These are phyloP conservation scores for Vigna radiata DNA, from an alignment of 306 rosid species.

Conservation along the genomic window DNA sequence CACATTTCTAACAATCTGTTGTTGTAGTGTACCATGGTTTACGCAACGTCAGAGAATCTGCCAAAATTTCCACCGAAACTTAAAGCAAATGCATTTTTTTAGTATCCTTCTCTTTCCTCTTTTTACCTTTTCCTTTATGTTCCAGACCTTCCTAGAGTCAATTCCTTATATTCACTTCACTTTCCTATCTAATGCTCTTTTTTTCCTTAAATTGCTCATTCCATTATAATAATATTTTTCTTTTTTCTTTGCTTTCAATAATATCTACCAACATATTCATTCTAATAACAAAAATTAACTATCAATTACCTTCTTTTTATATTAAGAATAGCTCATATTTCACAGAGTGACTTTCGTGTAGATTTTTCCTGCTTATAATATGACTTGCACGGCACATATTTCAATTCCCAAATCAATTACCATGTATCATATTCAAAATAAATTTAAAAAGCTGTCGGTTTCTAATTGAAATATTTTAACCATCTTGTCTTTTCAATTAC, in stretches of 20 bases:
- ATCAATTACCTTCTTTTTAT: neutral
- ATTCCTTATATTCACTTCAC: neutral
- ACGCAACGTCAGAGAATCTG: constrained; percentile 17
- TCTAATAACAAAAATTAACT: too few relatives aligned
- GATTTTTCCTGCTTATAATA: constrained; percentile 8
- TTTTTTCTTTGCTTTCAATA: too few relatives aligned
- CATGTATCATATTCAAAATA: neutral
- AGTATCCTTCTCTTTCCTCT: constrained; percentile 16
- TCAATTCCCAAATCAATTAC: neutral
- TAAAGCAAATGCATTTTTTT: neutral
- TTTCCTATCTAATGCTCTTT: constrained; percentile 16
- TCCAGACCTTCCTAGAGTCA: neutral
- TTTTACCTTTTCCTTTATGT: neutral
- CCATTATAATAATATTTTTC: neutral
- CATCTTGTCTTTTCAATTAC: neutral
- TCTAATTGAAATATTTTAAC: constrained; percentile 9
- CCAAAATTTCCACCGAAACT: constrained; percentile 28
- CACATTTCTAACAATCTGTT: constrained; percentile 26
- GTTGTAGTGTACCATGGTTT: neutral
- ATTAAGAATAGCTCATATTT: neutral
- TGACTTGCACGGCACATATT: constrained; percentile 44
- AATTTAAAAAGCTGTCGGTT: neutral
- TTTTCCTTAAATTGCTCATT: neutral
- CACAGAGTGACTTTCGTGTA: constrained; percentile 32
- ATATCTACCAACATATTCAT: too few relatives aligned